Evolutionary conservation across 2,329 filamentous ascomycete species (phyloP).

Genomic region (Colletotrichum paranaense): DNA sequence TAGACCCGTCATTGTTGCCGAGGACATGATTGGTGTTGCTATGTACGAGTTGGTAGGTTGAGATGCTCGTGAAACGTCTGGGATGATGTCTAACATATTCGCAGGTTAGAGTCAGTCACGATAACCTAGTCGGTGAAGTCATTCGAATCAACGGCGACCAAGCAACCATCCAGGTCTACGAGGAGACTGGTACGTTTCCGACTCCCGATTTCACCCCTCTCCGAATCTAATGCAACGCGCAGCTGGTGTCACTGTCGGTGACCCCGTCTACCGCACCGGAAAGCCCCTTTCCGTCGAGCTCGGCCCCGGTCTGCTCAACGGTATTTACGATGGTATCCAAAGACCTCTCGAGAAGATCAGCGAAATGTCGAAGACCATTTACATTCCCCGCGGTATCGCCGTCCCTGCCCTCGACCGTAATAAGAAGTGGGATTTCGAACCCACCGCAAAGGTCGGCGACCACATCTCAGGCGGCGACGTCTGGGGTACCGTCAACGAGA

Average conservation of each 20-base stretch:
- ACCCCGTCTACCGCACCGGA: constrained; percentile 89
- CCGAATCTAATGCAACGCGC: constrained; percentile 34
- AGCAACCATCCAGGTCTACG: constrained; percentile 98
- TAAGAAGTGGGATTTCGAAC: constrained; percentile 97
- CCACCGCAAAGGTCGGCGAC: constrained; percentile 92
- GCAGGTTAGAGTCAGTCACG: constrained; percentile 91
- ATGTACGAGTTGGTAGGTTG: constrained; percentile 95
- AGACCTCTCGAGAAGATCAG: constrained; percentile 90
- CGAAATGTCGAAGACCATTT: constrained; percentile 84
- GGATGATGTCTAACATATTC: constrained; percentile 7
- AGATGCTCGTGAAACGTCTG: neutral
- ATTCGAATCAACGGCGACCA: constrained; percentile 97
- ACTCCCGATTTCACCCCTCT: neutral
- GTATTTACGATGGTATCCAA: constrained; percentile 99
- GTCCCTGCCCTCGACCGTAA: constrained; percentile 88
- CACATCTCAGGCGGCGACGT: constrained; percentile 97
- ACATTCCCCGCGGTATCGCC: constrained; percentile 94
- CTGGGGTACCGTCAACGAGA: constrained; percentile 95
- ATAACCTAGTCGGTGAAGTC: constrained; percentile 94
- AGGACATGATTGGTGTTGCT: constrained; percentile 98
- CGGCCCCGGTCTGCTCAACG: constrained; percentile 96
- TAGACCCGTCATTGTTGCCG: constrained; percentile 93
- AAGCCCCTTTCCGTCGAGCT: constrained; percentile 98
- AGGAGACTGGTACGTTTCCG: constrained; percentile 84
- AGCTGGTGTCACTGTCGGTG: constrained; percentile 96